These are phyloP conservation scores for Coemansia sp. DNA, from an alignment of 192 early-diverging fungal species.

Conservation along the genomic window DNA sequence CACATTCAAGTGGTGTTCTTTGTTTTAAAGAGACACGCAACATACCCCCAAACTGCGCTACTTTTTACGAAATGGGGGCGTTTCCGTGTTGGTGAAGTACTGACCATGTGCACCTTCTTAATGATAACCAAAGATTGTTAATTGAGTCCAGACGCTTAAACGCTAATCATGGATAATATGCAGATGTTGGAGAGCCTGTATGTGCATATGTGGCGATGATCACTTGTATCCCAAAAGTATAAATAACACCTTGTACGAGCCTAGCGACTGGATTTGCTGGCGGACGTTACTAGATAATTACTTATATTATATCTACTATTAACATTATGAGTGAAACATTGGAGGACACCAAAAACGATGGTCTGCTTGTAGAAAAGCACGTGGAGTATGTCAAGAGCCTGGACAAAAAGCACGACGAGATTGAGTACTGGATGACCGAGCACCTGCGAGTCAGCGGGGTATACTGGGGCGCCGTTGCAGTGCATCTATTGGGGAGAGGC, in stretches of 20 bases:
- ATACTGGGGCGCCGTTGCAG: conserved; percentile 90
- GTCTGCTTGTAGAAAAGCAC: conserved; percentile 61
- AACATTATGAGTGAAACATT: neutral
- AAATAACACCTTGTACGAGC: neutral
- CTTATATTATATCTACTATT: neutral
- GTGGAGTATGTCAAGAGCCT: conserved; percentile 71
- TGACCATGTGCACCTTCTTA: too few species aligned
- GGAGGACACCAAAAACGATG: conserved; percentile 7
- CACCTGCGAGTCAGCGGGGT: conserved; percentile 89
- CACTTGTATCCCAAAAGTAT: neutral
- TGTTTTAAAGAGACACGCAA: too few species aligned
- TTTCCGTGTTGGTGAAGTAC: too few species aligned
- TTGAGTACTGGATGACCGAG: conserved; percentile 94
- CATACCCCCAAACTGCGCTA: too few species aligned
- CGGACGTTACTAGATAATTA: neutral
- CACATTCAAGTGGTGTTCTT: too few species aligned
- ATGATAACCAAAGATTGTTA: too few species aligned
- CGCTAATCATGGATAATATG: too few species aligned
- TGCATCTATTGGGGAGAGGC: conserved; percentile 66
- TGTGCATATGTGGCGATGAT: neutral
- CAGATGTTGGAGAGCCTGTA: neutral
- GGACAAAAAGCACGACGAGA: conserved; percentile 79
- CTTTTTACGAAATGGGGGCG: too few species aligned
- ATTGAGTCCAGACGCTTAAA: too few species aligned
- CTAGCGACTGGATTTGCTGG: neutral